These are phyloP conservation scores for Tetraselmis striata DNA, from an alignment of 139 green algal genomes.

Conservation along the genomic window DNA sequence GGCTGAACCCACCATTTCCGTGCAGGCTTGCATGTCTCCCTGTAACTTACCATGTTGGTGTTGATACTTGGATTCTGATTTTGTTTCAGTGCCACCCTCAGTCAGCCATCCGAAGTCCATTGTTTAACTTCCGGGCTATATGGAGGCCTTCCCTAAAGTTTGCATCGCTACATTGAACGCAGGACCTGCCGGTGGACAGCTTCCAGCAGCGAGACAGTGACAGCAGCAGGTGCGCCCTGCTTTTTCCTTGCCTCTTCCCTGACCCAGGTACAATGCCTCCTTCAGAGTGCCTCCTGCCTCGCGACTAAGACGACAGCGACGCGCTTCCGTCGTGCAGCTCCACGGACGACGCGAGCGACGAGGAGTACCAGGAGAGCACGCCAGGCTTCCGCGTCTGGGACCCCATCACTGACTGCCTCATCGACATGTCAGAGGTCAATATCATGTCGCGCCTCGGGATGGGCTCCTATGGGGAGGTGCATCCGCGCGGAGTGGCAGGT, in stretches of 20 bases:
- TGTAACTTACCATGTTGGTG: background rate
- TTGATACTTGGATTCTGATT: background rate
- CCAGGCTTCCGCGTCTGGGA: background rate
- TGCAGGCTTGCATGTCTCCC: too few species aligned
- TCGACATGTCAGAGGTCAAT: constrained; percentile 18
- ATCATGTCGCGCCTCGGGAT: constrained; percentile 64
- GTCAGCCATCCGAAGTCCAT: too few species aligned
- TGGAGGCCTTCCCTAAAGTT: too few species aligned
- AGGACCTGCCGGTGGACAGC: background rate
- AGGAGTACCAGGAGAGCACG: background rate
- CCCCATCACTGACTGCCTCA: background rate
- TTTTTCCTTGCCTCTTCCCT: too few species aligned
- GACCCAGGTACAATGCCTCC: too few species aligned
- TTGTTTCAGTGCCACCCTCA: too few species aligned
- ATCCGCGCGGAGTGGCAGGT: constrained; percentile 57
- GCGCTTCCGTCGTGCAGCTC: background rate
- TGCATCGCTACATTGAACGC: too few species aligned
- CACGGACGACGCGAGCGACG: background rate
- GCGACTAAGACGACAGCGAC: too few species aligned
- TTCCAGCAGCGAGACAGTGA: background rate
- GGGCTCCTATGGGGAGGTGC: constrained; percentile 67
- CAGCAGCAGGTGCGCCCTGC: background rate
- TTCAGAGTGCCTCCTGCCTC: too few species aligned
- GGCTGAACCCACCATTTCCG: too few species aligned
- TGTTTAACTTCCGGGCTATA: too few species aligned